Evolutionary conservation across 805 yeast species (phyloP), one percentile per base, ranked within the genome.

Genomic region (Yamadazyma olivae): DNA sequence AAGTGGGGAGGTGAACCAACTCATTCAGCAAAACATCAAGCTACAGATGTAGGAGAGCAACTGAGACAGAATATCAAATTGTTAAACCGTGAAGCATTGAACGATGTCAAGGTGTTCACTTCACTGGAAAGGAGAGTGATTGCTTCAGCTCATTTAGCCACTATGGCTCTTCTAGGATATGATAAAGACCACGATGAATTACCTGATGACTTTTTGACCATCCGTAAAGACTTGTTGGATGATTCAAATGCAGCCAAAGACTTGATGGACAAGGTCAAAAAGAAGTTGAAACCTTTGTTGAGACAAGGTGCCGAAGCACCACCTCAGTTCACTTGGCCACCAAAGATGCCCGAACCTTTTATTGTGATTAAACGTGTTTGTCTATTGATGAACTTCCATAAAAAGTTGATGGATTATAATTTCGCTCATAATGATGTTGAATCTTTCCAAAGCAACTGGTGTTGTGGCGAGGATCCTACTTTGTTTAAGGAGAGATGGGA

Each of bases 1-100:
- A 93, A 93, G 58, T 93, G 99, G 99, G 99, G 99, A 50, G 99
- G 99, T 45, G 99, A 93, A 60, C 97, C 99, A 5, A 93, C 99
- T 1, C 99, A 93, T 59, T 89, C 97, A 8, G 97, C 98, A 2
- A 77, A 82, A 44, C 85, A 88, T 57, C 99, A 93, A 64, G 95
- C 96, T 1, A 75, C 82, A 19, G 99, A 93, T 59, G 77, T 93
- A 14, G 99, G 99, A 35, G 98, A 91, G 55, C 96, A 90, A 61
- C 75, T 85, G 66, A 80, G 99, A 53, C 96, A 91, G 56, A 95
- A 93, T 58, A 75, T 89, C 49, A 82, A 86, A 54, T 71, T 93
- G 40, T 70, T 93, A 55, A 93, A 93, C 60, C 80, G 84, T 44
- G 83, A 81, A 26, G 88, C 93, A 6, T 70, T 93, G 51, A 80